Conservation (phyloP, 129 eudicot species). For the Scalesia atractyloides region DNA sequence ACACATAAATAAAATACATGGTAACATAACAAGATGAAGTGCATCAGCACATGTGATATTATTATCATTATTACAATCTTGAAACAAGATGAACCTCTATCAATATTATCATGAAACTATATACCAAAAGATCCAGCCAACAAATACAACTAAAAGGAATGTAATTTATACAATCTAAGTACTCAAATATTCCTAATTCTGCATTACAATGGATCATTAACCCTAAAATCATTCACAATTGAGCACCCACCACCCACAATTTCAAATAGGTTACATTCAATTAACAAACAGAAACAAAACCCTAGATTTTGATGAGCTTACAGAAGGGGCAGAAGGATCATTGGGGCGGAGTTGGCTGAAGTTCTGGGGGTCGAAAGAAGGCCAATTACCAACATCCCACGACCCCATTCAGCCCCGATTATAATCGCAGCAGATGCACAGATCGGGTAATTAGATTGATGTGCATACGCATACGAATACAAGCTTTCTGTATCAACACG, state of each 20-base stretch:
- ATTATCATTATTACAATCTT: neutral
- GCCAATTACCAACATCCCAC: slow-evolving; percentile 54
- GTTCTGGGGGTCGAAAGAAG: slow-evolving; percentile 76
- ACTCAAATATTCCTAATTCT: neutral
- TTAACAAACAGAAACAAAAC: neutral
- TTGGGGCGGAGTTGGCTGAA: slow-evolving; percentile 76
- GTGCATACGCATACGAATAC: no score
- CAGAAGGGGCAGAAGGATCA: slow-evolving; percentile 75
- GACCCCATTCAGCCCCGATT: slow-evolving; percentile 54
- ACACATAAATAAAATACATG: neutral
- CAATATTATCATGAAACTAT: neutral
- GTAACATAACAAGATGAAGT: neutral
- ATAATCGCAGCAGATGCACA: slow-evolving; percentile 17
- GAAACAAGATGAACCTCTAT: neutral
- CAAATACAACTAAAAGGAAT: neutral
- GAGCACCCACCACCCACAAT: neutral
- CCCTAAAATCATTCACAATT: slow-evolving; percentile 18
- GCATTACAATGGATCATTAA: neutral
- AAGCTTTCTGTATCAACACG: no score
- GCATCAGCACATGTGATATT: neutral
- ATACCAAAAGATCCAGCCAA: no score
- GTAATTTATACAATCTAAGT: neutral
- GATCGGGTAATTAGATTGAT: neutral
- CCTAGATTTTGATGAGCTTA: slow-evolving; percentile 35
- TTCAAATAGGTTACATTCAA: neutral